Evolutionary conservation across 257 asterid species (phyloP), one percentile per base, ranked within the genome.

Genomic region (Salvia miltiorrhiza): DNA sequence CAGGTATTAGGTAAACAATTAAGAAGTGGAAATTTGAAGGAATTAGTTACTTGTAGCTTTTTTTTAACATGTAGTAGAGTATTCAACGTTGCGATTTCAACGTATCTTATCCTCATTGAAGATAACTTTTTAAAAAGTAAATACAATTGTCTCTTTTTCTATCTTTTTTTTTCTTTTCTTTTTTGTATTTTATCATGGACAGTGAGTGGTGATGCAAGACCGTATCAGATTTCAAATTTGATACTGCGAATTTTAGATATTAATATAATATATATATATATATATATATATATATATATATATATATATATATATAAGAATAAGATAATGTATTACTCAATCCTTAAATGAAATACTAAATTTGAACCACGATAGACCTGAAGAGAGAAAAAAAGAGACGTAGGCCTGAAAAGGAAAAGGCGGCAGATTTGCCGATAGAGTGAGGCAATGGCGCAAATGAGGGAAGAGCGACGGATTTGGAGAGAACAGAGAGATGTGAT

Each of bases 91-190:
- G 52, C 17, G 49, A 74, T 61, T 65, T 75, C 37, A 62, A 39
- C 79, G 56, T 74, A 74, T 74, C 79, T 48, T 67, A 74, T 74
- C 73, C 50, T 67, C 32, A 39, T 47, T 9, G 48, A 52, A 71
- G 63, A 60, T 17, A 24, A 19, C 24, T 24, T 41, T 63, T 63
- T 6, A 0, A 40, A 40, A 47, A 49, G 73, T 30, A 17, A 28
- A 44, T 14, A 20, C 49, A 53, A 43, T 43, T 39, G 39, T 49
- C 24, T 23, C 26, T 39, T 48, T 67, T 63, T 16, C 40, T n/a
- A n/a, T n/a, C n/a, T 43, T 73, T 30, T 30, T 28, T n/a, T 54
- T 40, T 23, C 2, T 14, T 24, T 63, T 21, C 12, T 55, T 10
- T 23, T 13, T 30, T 65, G 12, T 44, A 8, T 28, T 49, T 26